These are phyloP conservation scores for Lecanicillium sp. DNA, from an alignment of 2,329 filamentous ascomycete species.

Conservation along the genomic window DNA sequence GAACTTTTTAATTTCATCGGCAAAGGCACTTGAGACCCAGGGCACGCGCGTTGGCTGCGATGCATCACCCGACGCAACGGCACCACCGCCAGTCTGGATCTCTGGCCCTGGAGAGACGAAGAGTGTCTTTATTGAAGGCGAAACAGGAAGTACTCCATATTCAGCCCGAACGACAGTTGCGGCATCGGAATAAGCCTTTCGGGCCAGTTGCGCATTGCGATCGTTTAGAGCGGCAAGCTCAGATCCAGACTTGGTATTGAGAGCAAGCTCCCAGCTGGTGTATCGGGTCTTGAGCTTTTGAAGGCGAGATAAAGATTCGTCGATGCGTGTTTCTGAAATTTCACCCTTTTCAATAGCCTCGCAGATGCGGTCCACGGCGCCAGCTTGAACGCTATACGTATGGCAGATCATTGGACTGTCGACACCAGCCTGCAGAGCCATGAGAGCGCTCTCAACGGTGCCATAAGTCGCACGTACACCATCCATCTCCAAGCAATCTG, in stretches of 20 bases:
- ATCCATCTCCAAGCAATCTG: constrained; percentile 20
- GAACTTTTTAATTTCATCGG: constrained; percentile 12
- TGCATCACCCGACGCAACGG: constrained; percentile 12
- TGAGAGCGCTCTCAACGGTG: constrained; percentile 15
- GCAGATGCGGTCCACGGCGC: constrained; percentile 16
- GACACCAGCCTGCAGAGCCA: constrained; percentile 17
- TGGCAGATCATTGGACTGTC: constrained; percentile 21
- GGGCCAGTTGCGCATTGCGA: constrained; percentile 11
- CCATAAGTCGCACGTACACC: constrained; percentile 16
- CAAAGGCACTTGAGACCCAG: constrained; percentile 16
- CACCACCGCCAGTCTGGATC: constrained; percentile 15
- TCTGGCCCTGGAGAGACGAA: constrained; percentile 17
- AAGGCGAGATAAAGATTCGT: constrained; percentile 13
- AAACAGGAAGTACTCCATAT: constrained; percentile 12
- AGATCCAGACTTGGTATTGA: constrained; percentile 6
- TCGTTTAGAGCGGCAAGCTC: constrained; percentile 11
- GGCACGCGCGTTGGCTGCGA: constrained; percentile 15
- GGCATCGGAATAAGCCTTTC: constrained; percentile 13
- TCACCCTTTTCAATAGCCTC: constrained; percentile 12
- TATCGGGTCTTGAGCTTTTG: constrained; percentile 13
- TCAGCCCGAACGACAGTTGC: constrained; percentile 14
- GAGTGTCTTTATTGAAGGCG: constrained; percentile 11
- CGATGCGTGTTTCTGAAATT: constrained; percentile 10
- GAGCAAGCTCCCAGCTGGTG: constrained; percentile 15
- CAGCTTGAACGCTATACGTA: constrained; percentile 16